These are phyloP conservation scores for Malassezia caprae DNA, from an alignment of 1,284 basidiomycete genomes.

Conservation along the genomic window DNA sequence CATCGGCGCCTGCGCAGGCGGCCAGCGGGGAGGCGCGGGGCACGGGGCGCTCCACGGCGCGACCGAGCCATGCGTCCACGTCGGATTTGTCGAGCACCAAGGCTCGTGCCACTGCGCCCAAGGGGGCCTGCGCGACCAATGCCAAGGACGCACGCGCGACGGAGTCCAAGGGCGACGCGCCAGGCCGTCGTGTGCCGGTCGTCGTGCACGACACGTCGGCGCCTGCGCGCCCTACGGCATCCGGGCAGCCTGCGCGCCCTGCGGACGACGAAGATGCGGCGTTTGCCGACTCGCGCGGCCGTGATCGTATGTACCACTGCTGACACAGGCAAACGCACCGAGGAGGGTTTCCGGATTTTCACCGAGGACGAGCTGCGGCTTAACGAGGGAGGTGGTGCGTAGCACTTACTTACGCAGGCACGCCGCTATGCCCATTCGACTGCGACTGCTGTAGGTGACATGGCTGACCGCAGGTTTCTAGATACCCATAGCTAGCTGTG, in stretches of 20 bases:
- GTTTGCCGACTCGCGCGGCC: slow-evolving; percentile 15
- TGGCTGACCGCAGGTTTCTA: slow-evolving; percentile 4
- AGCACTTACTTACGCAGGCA: not conserved
- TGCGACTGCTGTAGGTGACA: slow-evolving; percentile 16
- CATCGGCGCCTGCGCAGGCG: not conserved
- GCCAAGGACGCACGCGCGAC: not conserved
- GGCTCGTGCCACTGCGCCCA: too few relatives aligned
- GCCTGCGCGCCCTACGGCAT: not conserved
- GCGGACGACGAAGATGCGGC: slow-evolving; percentile 9
- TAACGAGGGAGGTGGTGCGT: slow-evolving; percentile 16
- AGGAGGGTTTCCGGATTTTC: slow-evolving; percentile 16
- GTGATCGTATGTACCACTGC: slow-evolving; percentile 10
- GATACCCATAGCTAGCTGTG: not conserved
- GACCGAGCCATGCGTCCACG: not conserved
- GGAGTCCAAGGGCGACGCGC: not conserved
- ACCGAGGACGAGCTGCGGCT: slow-evolving; percentile 16
- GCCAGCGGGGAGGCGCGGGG: not conserved
- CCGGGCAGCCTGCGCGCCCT: not conserved
- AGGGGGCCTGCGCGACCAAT: too few relatives aligned
- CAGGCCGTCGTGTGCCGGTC: not conserved
- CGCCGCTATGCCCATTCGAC: slow-evolving; percentile 17
- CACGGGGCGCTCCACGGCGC: not conserved
- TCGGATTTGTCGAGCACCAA: not conserved
- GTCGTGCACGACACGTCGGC: slow-evolving; percentile 12
- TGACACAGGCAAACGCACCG: slow-evolving; percentile 15